Evolutionary conservation across 805 yeast genomes (phyloP).

Genomic region (Cyberlindnera maclurae): DNA sequence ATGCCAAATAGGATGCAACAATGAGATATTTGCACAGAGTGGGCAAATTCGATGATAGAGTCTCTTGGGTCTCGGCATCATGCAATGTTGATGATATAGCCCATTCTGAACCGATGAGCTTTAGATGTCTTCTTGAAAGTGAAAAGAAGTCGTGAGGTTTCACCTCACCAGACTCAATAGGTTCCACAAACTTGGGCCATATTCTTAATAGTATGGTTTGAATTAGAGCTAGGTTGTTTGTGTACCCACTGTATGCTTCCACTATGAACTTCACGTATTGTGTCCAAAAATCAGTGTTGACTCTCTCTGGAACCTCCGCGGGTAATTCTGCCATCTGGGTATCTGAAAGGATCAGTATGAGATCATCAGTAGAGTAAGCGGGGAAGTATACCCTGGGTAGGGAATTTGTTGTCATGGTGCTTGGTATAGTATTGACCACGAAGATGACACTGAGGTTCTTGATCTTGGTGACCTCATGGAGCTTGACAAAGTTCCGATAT

Average conservation of each 20-base stretch:
- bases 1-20: conserved; percentile 78
- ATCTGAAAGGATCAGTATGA: conserved; percentile 6
- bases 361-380: conserved; percentile 13
- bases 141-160: conserved; percentile 15
- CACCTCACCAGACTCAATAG: conserved; percentile 10
- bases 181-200: conserved; percentile 20
- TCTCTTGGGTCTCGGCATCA: conserved; percentile 9
- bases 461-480: conserved; percentile 14
- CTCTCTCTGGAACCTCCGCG: not conserved
- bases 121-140: conserved; percentile 25
- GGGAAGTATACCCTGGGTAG: conserved; percentile 16
- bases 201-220: conserved; percentile 13
- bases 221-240: conserved; percentile 15
- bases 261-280: conserved; percentile 19
- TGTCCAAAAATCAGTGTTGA: conserved; percentile 14
- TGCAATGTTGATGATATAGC: conserved; percentile 19
- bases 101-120: conserved; percentile 28
- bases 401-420: conserved; percentile 13
- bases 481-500: conserved; percentile 12
- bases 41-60: conserved; percentile 40
- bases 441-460: conserved; percentile 17
- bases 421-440: conserved; percentile 14
- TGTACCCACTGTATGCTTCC: conserved; percentile 20
- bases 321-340: conserved; percentile 6
- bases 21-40: conserved; percentile 60